These are phyloP conservation scores for Helicocarpus griseus DNA, from an alignment of 2,329 filamentous ascomycete species.

Conservation along the genomic window DNA sequence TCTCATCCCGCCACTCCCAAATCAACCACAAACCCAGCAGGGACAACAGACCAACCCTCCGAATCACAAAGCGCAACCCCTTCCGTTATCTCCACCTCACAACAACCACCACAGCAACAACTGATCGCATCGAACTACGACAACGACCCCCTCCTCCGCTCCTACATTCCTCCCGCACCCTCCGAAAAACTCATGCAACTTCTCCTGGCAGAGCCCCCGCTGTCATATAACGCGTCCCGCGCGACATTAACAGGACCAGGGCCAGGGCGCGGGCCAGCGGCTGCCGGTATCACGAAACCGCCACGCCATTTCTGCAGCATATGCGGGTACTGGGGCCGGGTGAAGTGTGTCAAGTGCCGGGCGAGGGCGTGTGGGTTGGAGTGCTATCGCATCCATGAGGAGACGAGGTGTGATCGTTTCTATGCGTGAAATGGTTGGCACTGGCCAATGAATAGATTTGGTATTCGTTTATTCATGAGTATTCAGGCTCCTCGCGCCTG, in stretches of 20 bases:
- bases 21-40: neutral
- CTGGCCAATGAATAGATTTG: neutral
- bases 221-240: slow-evolving; percentile 38
- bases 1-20: slow-evolving; percentile 3
- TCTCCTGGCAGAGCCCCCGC: slow-evolving; percentile 36
- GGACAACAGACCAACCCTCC: neutral
- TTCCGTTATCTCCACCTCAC: neutral
- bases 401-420: slow-evolving; percentile 36
- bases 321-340: slow-evolving; percentile 43
- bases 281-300: slow-evolving; percentile 19
- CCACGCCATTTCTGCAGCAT: slow-evolving; percentile 37
- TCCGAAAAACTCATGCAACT: slow-evolving; percentile 37
- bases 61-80: neutral
- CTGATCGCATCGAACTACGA: slow-evolving; percentile 32
- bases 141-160: slow-evolving; percentile 33
- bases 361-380: slow-evolving; percentile 38
- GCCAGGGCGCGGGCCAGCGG: neutral
- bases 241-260: slow-evolving; percentile 22
- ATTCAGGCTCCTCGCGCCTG: neutral
- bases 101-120: slow-evolving; percentile 11
- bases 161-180: slow-evolving; percentile 33
- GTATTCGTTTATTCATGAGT: too few relatives aligned
- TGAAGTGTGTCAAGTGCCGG: slow-evolving; percentile 39
- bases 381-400: slow-evolving; percentile 40
- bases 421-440: slow-evolving; percentile 13